These are phyloP conservation scores for Diaporthe helianthi DNA, from an alignment of 2,329 filamentous ascomycete species.

Conservation along the genomic window DNA sequence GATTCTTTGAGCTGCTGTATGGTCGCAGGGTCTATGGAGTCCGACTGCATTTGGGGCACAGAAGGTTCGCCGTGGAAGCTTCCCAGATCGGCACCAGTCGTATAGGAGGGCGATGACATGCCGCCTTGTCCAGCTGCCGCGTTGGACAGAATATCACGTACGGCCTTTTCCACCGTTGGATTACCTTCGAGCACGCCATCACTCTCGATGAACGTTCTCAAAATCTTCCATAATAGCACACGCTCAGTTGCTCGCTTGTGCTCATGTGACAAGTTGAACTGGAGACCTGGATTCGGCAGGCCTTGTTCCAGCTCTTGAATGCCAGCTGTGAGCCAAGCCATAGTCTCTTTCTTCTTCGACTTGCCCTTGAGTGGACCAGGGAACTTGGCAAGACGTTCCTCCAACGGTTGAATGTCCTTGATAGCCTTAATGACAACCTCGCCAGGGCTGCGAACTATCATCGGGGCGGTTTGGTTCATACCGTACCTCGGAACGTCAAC, in stretches of 20 bases:
- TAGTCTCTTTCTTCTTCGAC: conserved; percentile 92
- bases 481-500: conserved; percentile 87
- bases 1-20: conserved; percentile 76
- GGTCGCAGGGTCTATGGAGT: conserved; percentile 72
- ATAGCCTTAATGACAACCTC: conserved; percentile 80
- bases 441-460: conserved; percentile 82
- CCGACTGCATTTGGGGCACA: conserved; percentile 46
- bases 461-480: conserved; percentile 73
- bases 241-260: conserved; percentile 81
- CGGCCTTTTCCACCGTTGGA: conserved; percentile 72
- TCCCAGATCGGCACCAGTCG: conserved; percentile 35
- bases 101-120: conserved; percentile 39
- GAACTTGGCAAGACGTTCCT: conserved; percentile 79
- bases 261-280: conserved; percentile 60
- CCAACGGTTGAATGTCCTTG: conserved; percentile 74
- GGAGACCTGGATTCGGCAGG: conserved; percentile 56
- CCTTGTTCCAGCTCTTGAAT: conserved; percentile 76
- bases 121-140: conserved; percentile 46
- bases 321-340: conserved; percentile 79
- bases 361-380: conserved; percentile 90
- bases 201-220: conserved; percentile 82
- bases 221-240: conserved; percentile 84
- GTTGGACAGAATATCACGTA: conserved; percentile 77
- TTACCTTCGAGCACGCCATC: conserved; percentile 84
- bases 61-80: conserved; percentile 37